Percentiles rank a stretch among this genome's conserved stretches.
These are phyloP conservation scores for Sarocladium brachiariae DNA, from an alignment of 2,329 filamentous ascomycete species.

Conservation along the genomic window DNA sequence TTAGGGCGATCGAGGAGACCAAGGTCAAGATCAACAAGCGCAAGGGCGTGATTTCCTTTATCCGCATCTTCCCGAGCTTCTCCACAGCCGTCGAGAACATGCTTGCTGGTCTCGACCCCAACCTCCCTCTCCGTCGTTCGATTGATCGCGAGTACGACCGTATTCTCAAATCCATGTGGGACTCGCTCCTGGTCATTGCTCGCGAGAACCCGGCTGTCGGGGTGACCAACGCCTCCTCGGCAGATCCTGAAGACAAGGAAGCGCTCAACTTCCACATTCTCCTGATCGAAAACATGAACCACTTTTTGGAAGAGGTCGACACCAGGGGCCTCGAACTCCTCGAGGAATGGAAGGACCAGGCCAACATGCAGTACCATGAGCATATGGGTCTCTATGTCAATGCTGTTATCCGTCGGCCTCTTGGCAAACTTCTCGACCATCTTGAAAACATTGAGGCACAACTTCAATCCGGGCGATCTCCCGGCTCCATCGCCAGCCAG, in stretches of 20 bases:
- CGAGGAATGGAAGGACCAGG: conserved; percentile 74
- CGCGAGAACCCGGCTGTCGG: conserved; percentile 54
- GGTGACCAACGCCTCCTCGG: conserved; percentile 31
- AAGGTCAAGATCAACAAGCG: conserved; percentile 99
- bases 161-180: conserved; percentile 93
- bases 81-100: conserved; percentile 78
- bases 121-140: conserved; percentile 61
- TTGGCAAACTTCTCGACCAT: conserved; percentile 88
- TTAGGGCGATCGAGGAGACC: conserved; percentile 92
- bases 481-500: conserved; percentile 64
- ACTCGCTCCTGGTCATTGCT: conserved; percentile 91
- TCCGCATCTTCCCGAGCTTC: conserved; percentile 87
- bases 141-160: conserved; percentile 84
- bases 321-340: conserved; percentile 66
- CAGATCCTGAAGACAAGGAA: conserved; percentile 81
- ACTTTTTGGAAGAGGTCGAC: conserved; percentile 89
- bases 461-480: conserved; percentile 51
- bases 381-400: conserved; percentile 84
- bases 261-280: conserved; percentile 95
- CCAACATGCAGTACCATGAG: conserved; percentile 70
- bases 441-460: conserved; percentile 81
- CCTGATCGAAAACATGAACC: conserved; percentile 98
- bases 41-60: conserved; percentile 92
- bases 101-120: conserved; percentile 52
- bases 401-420: conserved; percentile 78